Conservation (phyloP, 2,329 filamentous ascomycete genomes). For the Hypomyces perniciosus region DNA sequence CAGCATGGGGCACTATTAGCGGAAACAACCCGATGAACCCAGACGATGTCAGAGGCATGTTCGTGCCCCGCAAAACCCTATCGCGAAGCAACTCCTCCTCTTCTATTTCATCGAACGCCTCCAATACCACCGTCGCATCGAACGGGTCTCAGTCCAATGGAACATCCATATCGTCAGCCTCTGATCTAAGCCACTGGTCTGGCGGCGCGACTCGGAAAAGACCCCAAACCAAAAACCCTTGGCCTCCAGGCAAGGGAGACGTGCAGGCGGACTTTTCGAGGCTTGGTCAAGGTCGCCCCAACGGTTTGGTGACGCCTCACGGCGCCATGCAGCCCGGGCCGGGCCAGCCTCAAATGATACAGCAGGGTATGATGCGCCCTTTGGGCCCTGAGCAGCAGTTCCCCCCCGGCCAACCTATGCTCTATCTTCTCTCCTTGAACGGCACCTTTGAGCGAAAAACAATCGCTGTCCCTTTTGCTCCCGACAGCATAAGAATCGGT, state of each 20-base stretch:
- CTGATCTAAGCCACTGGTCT: conserved; percentile 47
- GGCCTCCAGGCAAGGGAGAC: conserved; percentile 45
- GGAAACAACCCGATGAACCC: conserved; percentile 64
- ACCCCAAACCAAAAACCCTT: conserved; percentile 44
- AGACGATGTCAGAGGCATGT: conserved; percentile 82
- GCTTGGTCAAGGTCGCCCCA: conserved; percentile 36
- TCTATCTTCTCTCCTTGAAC: conserved; percentile 85
- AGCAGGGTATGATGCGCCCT: conserved; percentile 55
- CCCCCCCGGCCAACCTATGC: conserved; percentile 64
- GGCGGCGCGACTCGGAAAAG: conserved; percentile 46
- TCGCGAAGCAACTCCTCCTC: conserved; percentile 89
- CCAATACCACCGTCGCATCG: conserved; percentile 57
- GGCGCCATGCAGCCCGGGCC: conserved; percentile 26
- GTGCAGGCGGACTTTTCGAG: conserved; percentile 42
- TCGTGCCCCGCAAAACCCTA: conserved; percentile 80
- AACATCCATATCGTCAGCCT: conserved; percentile 40
- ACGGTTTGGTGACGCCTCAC: conserved; percentile 34
- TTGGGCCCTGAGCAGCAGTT: conserved; percentile 52
- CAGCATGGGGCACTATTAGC: conserved; percentile 59
- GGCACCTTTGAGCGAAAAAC: conserved; percentile 96
- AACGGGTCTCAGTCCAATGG: conserved; percentile 59
- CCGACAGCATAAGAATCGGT: conserved; percentile 91
- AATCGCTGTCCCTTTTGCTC: conserved; percentile 84
- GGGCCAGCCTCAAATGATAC: conserved; percentile 33
- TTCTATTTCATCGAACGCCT: conserved; percentile 65